Evolutionary conservation across 371 early-diverging fungal species (phyloP), one percentile per base, ranked within the genome.

Genomic region (Globomyces sp.): DNA sequence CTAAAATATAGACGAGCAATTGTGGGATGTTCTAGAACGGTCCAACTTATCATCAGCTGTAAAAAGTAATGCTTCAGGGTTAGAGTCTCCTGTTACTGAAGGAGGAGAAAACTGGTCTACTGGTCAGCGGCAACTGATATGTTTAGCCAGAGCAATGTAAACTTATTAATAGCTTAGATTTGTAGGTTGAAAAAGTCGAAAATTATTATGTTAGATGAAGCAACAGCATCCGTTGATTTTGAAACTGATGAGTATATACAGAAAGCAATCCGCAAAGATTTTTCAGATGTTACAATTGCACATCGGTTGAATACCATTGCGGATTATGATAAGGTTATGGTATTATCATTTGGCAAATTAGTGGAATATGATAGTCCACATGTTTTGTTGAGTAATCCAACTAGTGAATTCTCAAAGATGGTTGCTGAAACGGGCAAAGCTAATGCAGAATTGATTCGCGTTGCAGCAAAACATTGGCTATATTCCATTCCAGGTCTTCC

Each of bases 161-260:
- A n/a, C n/a, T n/a, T n/a, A n/a, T n/a, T n/a, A n/a, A n/a, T n/a
- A n/a, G n/a, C n/a, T n/a, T 0, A 4, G 10, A 11, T 13, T 11
- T 13, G 4, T 13, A 51, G 51, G 55, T 39, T 82, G 5, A 66
- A 66, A 8, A 51, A 72, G n/a, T 63, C 73, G 34, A 70, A 75
- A 42, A 70, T 85, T n/a, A 51, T 83, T n/a, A 34, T 76, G 36
- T 47, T 76, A 36, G 77, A 76, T 55, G 77, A 76, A 57, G 77
- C 84, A 10, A 83, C 83, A 9, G 69, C 86, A 1, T 58, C 81
- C 5, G 40, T 80, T 73, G 67, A 76, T 73, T 79, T 82, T 51
- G 76, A 69, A 9, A 82, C 86, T 0, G 87, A 87, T 68, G 74
- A 67, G 51, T 71, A 75, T 10, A 86, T 88, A 43, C 88, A 88